These are phyloP conservation scores for Cetraspora pellucida DNA, from an alignment of 192 early-diverging fungal genomes.

Conservation along the genomic window DNA sequence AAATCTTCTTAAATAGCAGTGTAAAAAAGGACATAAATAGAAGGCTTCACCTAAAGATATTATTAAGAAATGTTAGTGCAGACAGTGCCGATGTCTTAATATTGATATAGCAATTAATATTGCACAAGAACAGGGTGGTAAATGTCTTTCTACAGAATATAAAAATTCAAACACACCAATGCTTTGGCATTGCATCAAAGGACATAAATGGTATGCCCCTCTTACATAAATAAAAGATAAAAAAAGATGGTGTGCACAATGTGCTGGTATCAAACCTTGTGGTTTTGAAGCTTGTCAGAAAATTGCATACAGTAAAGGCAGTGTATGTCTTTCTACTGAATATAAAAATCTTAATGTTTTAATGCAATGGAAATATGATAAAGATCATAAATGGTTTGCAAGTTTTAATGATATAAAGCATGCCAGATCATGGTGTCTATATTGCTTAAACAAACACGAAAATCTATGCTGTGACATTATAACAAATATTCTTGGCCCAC, in stretches of 20 bases:
- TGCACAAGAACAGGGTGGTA: conserved; percentile 15
- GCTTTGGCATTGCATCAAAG: conserved; percentile 5
- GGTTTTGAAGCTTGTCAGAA: not conserved
- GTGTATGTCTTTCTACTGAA: conserved; percentile 15
- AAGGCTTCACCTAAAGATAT: conserved; percentile 13
- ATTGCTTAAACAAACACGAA: conserved; percentile 21
- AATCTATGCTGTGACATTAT: not conserved
- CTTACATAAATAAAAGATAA: conserved; percentile 11
- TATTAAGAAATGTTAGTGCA: conserved; percentile 4
- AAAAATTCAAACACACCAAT: conserved; percentile 11
- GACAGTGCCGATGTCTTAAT: conserved; percentile 5
- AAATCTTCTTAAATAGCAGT: not conserved
- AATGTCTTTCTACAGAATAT: conserved; percentile 21
- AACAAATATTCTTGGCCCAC: conserved; percentile 26
- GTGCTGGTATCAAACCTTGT: conserved; percentile 10
- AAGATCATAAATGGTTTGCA: conserved; percentile 3
- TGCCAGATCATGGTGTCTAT: not conserved
- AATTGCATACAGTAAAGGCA: conserved; percentile 2
- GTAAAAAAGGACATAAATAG: conserved; percentile 16
- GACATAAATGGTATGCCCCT: conserved; percentile 2
- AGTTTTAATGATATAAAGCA: conserved; percentile 14
- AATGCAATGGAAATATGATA: conserved; percentile 9
- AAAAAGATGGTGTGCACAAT: conserved; percentile 4
- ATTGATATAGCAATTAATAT: conserved; percentile 21
- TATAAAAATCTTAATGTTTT: conserved; percentile 24